phyloP scores from a whole-genome alignment of 2,329 filamentous ascomycete species.

The Sporothrix pseudoabietina region DNA sequence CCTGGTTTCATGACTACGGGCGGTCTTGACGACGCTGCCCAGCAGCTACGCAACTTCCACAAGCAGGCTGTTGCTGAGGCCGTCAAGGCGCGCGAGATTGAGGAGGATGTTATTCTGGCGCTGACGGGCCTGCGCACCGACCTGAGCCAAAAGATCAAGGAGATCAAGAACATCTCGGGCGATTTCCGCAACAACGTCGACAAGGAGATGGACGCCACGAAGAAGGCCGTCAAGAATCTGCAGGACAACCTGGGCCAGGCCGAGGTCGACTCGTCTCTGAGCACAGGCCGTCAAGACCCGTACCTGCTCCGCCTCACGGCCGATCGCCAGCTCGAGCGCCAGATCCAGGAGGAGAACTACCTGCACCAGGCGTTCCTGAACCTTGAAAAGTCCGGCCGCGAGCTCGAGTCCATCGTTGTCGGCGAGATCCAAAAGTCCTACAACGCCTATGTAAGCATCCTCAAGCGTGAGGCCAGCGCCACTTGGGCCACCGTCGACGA shows the following conservation, averaged over 20 bases:
- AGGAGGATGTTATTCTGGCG: slow-evolving; percentile 86
- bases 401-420: slow-evolving; percentile 94
- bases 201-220: slow-evolving; percentile 86
- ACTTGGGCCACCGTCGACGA: slow-evolving; percentile 76
- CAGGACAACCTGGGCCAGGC: slow-evolving; percentile 78
- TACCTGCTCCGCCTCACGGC: slow-evolving; percentile 84
- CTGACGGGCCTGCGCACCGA: slow-evolving; percentile 84
- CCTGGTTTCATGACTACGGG: slow-evolving; percentile 75
- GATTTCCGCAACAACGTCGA: slow-evolving; percentile 98
- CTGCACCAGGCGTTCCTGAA: slow-evolving; percentile 94
- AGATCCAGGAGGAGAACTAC: slow-evolving; percentile 97
- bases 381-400: slow-evolving; percentile 87
- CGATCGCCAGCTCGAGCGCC: slow-evolving; percentile 86
- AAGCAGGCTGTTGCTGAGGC: slow-evolving; percentile 77
- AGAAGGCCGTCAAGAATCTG: slow-evolving; percentile 75
- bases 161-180: slow-evolving; percentile 89
- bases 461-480: slow-evolving; percentile 87
- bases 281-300: slow-evolving; percentile 86
- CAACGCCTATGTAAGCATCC: slow-evolving; percentile 86
- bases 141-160: slow-evolving; percentile 93
- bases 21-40: slow-evolving; percentile 84
- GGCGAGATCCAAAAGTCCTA: slow-evolving; percentile 98
- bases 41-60: slow-evolving; percentile 80
- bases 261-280: slow-evolving; percentile 73
- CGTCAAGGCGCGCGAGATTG: slow-evolving; percentile 86